Percentiles rank a stretch among this genome's conserved stretches.
Evolutionary conservation across 768 basidiomycete species (phyloP).

Genomic region (Leucocoprinus leucothites): DNA sequence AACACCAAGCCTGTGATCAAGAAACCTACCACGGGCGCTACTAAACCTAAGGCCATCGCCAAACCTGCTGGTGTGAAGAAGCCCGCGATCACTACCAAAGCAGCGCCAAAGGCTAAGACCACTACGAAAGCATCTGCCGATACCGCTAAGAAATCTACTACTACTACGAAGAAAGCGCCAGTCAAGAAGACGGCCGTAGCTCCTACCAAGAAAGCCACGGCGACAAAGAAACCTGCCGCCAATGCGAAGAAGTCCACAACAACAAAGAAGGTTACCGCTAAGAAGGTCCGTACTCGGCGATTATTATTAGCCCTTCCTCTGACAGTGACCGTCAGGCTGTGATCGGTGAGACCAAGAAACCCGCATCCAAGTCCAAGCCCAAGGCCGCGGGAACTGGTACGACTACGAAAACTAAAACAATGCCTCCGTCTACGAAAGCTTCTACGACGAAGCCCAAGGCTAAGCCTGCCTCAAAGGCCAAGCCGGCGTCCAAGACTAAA

Average conservation of each 20-base stretch:
- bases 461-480: constrained; percentile 22
- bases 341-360: constrained; percentile 37
- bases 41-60: constrained; percentile 16
- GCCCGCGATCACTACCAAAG: constrained; percentile 15
- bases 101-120: constrained; percentile 14
- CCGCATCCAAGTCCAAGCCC: constrained; percentile 27
- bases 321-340: constrained; percentile 22
- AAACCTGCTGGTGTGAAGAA: constrained; percentile 20
- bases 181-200: constrained; percentile 12
- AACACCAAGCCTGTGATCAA: constrained; percentile 44
- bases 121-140: constrained; percentile 14
- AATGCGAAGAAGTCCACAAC: constrained; percentile 19
- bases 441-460: constrained; percentile 29
- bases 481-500: constrained; percentile 18
- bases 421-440: constrained; percentile 18
- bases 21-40: constrained; percentile 24
- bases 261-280: constrained; percentile 36
- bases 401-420: constrained; percentile 31
- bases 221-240: constrained; percentile 21
- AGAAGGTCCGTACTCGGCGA: constrained; percentile 46
- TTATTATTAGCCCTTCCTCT: neutral
- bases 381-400: constrained; percentile 20
- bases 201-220: constrained; percentile 13
- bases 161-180: constrained; percentile 20
- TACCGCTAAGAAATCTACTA: constrained; percentile 24